Evolutionary conservation across 768 basidiomycete species (phyloP), one percentile per base, ranked within the genome.

Genomic region (Collybia nuda): DNA sequence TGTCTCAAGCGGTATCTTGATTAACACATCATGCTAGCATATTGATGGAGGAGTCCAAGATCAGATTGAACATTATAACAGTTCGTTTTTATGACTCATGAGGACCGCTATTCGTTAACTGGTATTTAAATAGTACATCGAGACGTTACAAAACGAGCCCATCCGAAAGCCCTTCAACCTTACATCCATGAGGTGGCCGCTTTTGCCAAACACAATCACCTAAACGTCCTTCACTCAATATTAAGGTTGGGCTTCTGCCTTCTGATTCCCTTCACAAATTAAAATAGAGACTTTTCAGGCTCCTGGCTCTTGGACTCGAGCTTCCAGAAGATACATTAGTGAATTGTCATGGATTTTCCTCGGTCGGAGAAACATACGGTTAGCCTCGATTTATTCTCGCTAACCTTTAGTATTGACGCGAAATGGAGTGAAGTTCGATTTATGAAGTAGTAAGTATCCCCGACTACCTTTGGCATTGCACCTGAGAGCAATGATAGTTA

Each of bases 1-100:
- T 6, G 22, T 11, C n/a, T 17, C n/a, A 7, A 6, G 6, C 18
- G 14, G 8, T 18, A 19, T n/a, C 15, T 9, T 24, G 36, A 46
- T 15, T 29, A 39, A 48, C 6, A 32, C 18, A 23, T 17, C 3
- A 12, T 19, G 12, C 8, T 50, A 85, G 84, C 77, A 80, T 41
- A 77, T 85, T 40, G 79, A 78, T 39, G 74, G 72, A 11, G 84
- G 83, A 6, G 77, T 86, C 24, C 74, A 64, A 8, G 86, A 87
- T 59, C 81, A 85, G 55, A 54, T 85, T n/a, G 85, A 87, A 57
- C 71, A 78, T 50, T 86, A 86, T 58, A 82, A 80, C 55, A 73
- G 85, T 85, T 52, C 51, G 76, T 54, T 5, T 5, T 24, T 18
- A 23, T 18, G 14, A 32, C 5, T 32, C 32, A 5, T 14, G 14